Evolutionary conservation across 2,329 filamentous ascomycete genomes (phyloP).

Genomic region (Byssochlamys sp.): DNA sequence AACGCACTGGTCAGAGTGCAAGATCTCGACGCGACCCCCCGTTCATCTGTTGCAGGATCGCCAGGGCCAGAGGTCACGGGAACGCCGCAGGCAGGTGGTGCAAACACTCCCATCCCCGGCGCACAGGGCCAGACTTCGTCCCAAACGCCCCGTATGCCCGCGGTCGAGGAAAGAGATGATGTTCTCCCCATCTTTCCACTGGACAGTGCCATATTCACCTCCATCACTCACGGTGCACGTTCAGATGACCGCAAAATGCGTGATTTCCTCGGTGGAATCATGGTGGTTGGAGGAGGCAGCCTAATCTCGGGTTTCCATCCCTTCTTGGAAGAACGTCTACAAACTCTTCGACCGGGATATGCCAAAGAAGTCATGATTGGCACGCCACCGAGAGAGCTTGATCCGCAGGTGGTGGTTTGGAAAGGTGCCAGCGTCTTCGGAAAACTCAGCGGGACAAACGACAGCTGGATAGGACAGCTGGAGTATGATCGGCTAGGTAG

Average conservation of each 20-base stretch:
- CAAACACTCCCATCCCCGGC: constrained; percentile 31
- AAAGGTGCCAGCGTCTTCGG: constrained; percentile 96
- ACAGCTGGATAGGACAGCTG: constrained; percentile 80
- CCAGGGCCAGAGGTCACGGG: constrained; percentile 68
- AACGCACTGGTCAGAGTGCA: constrained; percentile 61
- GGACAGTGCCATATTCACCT: constrained; percentile 80
- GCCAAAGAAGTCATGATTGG: constrained; percentile 59
- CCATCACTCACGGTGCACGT: constrained; percentile 75
- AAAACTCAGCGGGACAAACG: constrained; percentile 73
- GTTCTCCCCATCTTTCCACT: constrained; percentile 75
- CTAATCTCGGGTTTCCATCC: constrained; percentile 71
- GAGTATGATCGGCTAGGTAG: constrained; percentile 83
- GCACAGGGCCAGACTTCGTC: constrained; percentile 20
- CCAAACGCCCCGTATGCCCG: constrained; percentile 31
- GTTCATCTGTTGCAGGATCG: constrained; percentile 76
- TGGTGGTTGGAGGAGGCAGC: constrained; percentile 78
- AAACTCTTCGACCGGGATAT: constrained; percentile 52
- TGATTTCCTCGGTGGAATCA: constrained; percentile 80
- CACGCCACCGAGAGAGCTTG: constrained; percentile 76
- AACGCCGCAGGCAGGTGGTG: constrained; percentile 51
- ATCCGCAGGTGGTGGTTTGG: constrained; percentile 95
- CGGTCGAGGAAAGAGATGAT: constrained; percentile 58
- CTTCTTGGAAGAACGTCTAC: constrained; percentile 73
- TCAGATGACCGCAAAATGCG: constrained; percentile 87
- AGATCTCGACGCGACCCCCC: constrained; percentile 65